phyloP scores from a whole-genome alignment of 208 protist genomes.

The Wallacemonas collosoma region DNA sequence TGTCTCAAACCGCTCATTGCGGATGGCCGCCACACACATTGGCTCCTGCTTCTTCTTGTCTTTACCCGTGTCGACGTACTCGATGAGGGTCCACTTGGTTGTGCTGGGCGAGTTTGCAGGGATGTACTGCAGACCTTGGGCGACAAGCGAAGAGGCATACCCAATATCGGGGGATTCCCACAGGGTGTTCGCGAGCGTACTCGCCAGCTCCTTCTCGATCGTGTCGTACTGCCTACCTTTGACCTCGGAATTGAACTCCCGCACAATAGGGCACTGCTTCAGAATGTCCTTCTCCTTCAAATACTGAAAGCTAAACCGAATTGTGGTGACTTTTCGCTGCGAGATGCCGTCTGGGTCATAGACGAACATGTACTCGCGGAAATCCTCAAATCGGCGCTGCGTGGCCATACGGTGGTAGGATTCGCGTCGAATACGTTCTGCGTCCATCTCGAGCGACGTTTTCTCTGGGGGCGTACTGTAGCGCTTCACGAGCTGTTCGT shows the following conservation, averaged over 20 bases:
- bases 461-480: conserved; percentile 45
- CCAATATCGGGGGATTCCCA: conserved; percentile 59
- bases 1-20: conserved; percentile 59
- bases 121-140: conserved; percentile 57
- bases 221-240: conserved; percentile 38
- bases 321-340: conserved; percentile 47
- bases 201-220: conserved; percentile 41
- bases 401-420: conserved; percentile 64
- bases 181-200: conserved; percentile 33
- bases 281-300: conserved; percentile 63
- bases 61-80: conserved; percentile 54
- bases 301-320: conserved; percentile 69
- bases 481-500: conserved; percentile 36
- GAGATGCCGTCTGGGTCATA: conserved; percentile 70
- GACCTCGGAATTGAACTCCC: conserved; percentile 66
- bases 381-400: conserved; percentile 73
- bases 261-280: conserved; percentile 54
- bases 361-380: conserved; percentile 80
- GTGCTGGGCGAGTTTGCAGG: conserved; percentile 65
- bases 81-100: conserved; percentile 82
- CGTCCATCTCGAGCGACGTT: conserved; percentile 44
- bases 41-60: conserved; percentile 25
- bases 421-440: conserved; percentile 49
- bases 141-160: conserved; percentile 54
- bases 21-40: conserved; percentile 63